These are phyloP conservation scores for Botryotinia calthae DNA, from an alignment of 2,329 filamentous ascomycete genomes.

Conservation along the genomic window DNA sequence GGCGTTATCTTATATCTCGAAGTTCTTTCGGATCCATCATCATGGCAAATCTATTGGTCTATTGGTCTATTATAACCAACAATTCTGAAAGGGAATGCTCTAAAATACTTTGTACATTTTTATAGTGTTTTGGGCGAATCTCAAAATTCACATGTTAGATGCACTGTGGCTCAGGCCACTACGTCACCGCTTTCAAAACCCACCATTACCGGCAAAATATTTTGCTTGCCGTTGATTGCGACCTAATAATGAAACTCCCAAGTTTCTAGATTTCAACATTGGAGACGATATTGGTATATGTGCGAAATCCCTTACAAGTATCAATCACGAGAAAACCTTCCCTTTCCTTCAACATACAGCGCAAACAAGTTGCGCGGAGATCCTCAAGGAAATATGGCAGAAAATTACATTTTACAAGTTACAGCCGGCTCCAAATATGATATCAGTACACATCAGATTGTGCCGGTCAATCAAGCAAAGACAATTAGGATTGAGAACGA, in stretches of 20 bases:
- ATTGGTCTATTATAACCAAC: background rate
- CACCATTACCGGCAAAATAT: slow-evolving; percentile 10
- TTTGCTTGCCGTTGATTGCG: background rate
- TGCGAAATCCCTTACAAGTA: background rate
- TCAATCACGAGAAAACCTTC: background rate
- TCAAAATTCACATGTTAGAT: slow-evolving; percentile 11
- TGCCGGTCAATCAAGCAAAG: slow-evolving; percentile 70
- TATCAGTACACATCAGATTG: slow-evolving; percentile 63
- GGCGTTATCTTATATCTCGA: slow-evolving; percentile 16
- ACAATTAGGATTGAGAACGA: slow-evolving; percentile 62
- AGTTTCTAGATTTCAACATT: background rate
- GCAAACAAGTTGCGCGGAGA: background rate
- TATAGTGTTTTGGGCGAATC: background rate
- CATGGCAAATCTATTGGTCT: slow-evolving; percentile 1
- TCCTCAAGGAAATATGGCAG: slow-evolving; percentile 48
- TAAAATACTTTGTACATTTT: background rate
- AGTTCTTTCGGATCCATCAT: background rate
- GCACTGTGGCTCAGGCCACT: slow-evolving; percentile 8
- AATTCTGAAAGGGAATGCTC: background rate
- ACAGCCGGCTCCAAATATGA: slow-evolving; percentile 80
- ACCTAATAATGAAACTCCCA: background rate
- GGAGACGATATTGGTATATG: background rate
- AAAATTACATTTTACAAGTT: slow-evolving; percentile 76
- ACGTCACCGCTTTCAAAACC: slow-evolving; percentile 17
- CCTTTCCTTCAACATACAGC: background rate